Base-by-base conservation (phyloP, 1,284 basidiomycete species). In the Megacollybia platyphylla region DNA sequence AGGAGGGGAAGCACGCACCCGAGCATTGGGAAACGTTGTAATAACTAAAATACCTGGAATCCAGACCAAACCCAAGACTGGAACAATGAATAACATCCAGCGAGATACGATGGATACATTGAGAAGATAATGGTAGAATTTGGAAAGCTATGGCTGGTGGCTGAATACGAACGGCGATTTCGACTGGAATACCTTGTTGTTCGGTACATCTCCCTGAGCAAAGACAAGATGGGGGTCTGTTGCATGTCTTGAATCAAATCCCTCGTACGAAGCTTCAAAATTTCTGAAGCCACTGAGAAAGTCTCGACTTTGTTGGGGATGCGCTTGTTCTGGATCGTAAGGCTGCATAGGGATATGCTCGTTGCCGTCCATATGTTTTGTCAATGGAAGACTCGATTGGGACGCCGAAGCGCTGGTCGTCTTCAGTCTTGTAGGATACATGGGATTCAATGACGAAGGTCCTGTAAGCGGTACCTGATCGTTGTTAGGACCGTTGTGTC, bases 31-130 rank as follows among this genome's bases (percentile, higher is more conserved):
- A 43, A 64, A 75, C 5, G 61, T 66, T 2, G 86, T 82, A 13
- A 88, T 57, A 18, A 73, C 71, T 20, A 93, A 58, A 47, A 92
- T 87, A 13, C 76, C 78, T 8, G 78, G 79, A 36, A 84, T 83
- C 86, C 86, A 90, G 1, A 90, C 56, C 6, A 88, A 49, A 7
- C 56, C 76, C 32, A 86, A 60, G 11, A 87, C 59, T 2, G 87
- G 87, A 15, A 88, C 56, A 53, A 89, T 86, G 63, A 83, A 89
- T 18, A 88, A 51, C 28, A 76, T 65, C 87, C 87, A 91, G 39
- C 88, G 76, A 13, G 86, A 79, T 41, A 88, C 65, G 55, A 90
- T 82, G 9, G 82, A 85, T 6, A 76, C 71, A 54, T 82, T 81
- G 40, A 88, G 53, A n/a, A 87, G 67, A 60, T 81, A 88, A 50